Conservation (phyloP, 2,329 filamentous ascomycete genomes). For the Fusarium sp. region DNA sequence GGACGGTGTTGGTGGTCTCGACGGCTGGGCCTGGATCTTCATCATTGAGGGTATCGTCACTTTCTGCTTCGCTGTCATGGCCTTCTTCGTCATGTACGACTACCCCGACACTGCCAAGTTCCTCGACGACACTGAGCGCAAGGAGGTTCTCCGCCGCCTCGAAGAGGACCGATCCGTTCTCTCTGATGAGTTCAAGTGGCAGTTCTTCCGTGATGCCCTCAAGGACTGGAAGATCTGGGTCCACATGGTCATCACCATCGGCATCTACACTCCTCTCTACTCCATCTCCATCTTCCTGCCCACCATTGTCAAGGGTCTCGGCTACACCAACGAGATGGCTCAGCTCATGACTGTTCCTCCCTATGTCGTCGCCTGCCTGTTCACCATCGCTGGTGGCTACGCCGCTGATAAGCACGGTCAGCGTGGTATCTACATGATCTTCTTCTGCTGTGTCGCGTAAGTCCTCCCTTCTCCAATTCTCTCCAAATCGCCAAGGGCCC, state of each 20-base stretch:
- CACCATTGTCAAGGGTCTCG: slow-evolving; percentile 51
- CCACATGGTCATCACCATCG: slow-evolving; percentile 72
- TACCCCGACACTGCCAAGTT: slow-evolving; percentile 67
- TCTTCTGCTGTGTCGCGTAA: slow-evolving; percentile 51
- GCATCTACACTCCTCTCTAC: slow-evolving; percentile 58
- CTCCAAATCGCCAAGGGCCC: slow-evolving; percentile 10
- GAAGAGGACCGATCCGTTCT: slow-evolving; percentile 57
- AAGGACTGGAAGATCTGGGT: slow-evolving; percentile 68
- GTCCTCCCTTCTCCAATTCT: slow-evolving; percentile 22
- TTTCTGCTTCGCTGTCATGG: slow-evolving; percentile 56
- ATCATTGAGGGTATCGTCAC: slow-evolving; percentile 72
- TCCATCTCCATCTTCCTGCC: slow-evolving; percentile 54
- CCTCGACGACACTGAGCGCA: slow-evolving; percentile 56
- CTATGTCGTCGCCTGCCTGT: slow-evolving; percentile 52
- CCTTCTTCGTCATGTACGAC: slow-evolving; percentile 67
- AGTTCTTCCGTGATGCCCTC: slow-evolving; percentile 67
- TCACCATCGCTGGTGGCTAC: slow-evolving; percentile 55
- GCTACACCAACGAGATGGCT: slow-evolving; percentile 51
- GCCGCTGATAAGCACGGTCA: slow-evolving; percentile 54
- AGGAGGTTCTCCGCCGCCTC: slow-evolving; percentile 57
- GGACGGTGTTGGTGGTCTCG: slow-evolving; percentile 60
- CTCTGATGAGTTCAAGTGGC: slow-evolving; percentile 68
- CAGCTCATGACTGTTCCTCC: slow-evolving; percentile 55
- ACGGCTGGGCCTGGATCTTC: slow-evolving; percentile 85
- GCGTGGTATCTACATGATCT: slow-evolving; percentile 53